Evolutionary conservation across 495 filamentous ascomycete genomes (phyloP), one percentile per base, ranked within the genome.

Genomic region (Penicillium paxilli): DNA sequence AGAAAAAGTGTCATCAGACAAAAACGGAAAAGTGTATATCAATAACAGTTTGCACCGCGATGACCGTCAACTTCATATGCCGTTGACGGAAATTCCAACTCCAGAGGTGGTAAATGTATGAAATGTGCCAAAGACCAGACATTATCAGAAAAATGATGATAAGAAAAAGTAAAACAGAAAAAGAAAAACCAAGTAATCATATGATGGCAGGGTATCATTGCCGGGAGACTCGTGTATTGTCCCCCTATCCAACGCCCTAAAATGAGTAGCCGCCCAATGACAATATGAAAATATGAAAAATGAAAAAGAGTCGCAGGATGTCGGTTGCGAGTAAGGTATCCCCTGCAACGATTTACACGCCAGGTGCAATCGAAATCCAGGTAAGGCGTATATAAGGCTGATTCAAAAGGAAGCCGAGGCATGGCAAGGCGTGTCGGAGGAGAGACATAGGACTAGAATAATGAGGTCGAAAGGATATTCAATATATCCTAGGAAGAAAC

Each of bases 211-310:
- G 70, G 70, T 74, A 75, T 78, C 71, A 72, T 76, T 78, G 73
- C 64, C 54, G 68, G 73, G 70, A 66, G 68, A 76, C 66, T 72
- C 75, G 72, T 78, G 55, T 78, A 75, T 76, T 66, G 69, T 76
- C 73, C 49, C 73, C 73, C 62, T 64, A 66, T 63, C 59, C 72
- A 74, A 75, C 72, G 64, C 68, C 73, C 68, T 42, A 46, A 33
- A 45, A 62, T 53, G 55, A 58, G 35, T 49, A 41, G 52, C 44
- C 49, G 48, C 51, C 64, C 52, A 62, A 55, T 66, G 57, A 38
- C 14, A 42, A 59, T 32, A 42, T 22, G 26, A 48, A 35, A 30
- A 22, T 26, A 50, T 23, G 12, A 26, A 49, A 23, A 30, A 21
- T 10, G 33, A 28, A 42, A 33, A 11, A 47, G 38, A 12, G 47